Evolutionary conservation across 345 rosid genomes (phyloP), one percentile per base, ranked within the genome.

Genomic region (Ricinus communis): DNA sequence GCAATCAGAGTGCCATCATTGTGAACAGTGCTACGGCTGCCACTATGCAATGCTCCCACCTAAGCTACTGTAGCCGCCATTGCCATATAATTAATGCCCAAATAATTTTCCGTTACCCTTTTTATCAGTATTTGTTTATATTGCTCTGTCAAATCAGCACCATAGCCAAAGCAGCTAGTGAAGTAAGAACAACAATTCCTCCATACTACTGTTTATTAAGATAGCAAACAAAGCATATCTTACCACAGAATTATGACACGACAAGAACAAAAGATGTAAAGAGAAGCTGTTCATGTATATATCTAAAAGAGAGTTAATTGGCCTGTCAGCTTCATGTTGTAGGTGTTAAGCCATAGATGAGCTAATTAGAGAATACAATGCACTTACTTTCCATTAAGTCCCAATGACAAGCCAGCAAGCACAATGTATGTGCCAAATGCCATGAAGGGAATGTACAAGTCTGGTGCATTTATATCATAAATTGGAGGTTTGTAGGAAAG

Each of bases 381-480:
- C 27, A 84, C 99, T 85, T 83, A 95, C 99, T 89, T 86, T 68
- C 97, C 97, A 63, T 85, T 82, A 58, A 95, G 88, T 58, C 98
- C 97, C 74, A 94, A 75, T 15, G 85, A 80, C 67, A 94, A 78
- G 74, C 96, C 97, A 79, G 97, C 95, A 74, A 94, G 96, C 68
- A 94, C 85, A 46, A 94, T 89, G 1, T 88, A 95, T 41, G 92
- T 87, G 40, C 92, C 97, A 72, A 92, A 92, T 22, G 97, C 93
- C 99, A 95, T 95, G 79, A 95, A 87, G 21, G 99, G 97, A 74
- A 95, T 89, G 81, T 95, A 91, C 76, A 93, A 84, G 71, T 91
- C 98, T 30, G 97, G 98, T 46, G 97, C 97, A 83, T 91, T 91
- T 30, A 95, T 95, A 73, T 92, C 97, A 77, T 84, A 87, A n/a